These are phyloP conservation scores for Tilletiopsis washingtonensis DNA, from an alignment of 1,284 basidiomycete genomes.

Conservation along the genomic window DNA sequence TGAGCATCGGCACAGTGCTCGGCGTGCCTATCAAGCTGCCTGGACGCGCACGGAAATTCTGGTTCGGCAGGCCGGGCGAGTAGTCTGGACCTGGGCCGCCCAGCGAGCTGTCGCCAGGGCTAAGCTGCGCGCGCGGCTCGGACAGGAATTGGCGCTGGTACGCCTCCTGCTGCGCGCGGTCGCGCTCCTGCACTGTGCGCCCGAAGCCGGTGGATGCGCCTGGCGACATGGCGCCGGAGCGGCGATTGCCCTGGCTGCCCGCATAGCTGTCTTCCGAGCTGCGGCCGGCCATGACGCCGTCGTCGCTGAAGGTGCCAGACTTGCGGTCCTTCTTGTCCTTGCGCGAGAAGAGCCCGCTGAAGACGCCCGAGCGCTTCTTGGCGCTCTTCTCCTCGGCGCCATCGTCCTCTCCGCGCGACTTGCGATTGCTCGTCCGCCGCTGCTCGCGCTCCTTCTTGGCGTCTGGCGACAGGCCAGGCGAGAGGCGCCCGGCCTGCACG, in stretches of 20 bases:
- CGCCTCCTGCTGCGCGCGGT: slow-evolving; percentile 31
- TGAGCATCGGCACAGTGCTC: slow-evolving; percentile 68
- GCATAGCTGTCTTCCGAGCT: slow-evolving; percentile 23
- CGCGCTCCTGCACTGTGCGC: slow-evolving; percentile 30
- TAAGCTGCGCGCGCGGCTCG: too few relatives aligned
- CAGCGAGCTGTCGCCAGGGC: not conserved
- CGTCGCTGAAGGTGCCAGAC: slow-evolving; percentile 22
- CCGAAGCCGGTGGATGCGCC: slow-evolving; percentile 10
- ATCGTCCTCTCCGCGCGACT: slow-evolving; percentile 17
- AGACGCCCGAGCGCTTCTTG: slow-evolving; percentile 43
- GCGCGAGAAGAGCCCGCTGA: slow-evolving; percentile 34
- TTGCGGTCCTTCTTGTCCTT: slow-evolving; percentile 44
- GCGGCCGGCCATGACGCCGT: slow-evolving; percentile 19
- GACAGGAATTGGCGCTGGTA: slow-evolving; percentile 35
- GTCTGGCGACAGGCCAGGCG: slow-evolving; percentile 10
- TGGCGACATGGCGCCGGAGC: not conserved
- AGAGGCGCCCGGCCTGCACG: slow-evolving; percentile 12
- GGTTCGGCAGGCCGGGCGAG: not conserved
- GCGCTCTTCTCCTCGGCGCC: slow-evolving; percentile 25
- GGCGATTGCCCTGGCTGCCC: not conserved
- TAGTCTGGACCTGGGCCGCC: not conserved
- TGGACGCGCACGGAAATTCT: slow-evolving; percentile 17
- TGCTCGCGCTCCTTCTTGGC: slow-evolving; percentile 12
- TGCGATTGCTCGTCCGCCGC: slow-evolving; percentile 23
- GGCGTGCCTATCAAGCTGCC: slow-evolving; percentile 45